Percentiles rank a stretch among this genome's conserved stretches.
Conservation (phyloP, 140 eudicot genomes). For the Senecio squalidus region DNA sequence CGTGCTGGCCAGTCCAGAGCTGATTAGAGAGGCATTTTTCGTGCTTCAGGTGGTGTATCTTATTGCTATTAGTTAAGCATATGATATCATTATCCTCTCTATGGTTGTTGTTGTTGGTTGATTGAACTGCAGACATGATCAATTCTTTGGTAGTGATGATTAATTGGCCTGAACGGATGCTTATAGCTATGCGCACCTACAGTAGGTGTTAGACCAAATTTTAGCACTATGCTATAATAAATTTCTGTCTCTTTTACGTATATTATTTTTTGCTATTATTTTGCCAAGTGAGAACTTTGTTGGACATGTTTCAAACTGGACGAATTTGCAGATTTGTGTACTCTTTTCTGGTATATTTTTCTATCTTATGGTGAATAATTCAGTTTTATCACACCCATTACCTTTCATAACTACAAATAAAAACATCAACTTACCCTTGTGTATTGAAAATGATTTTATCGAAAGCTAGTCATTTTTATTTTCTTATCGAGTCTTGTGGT, state of each 20-base stretch:
- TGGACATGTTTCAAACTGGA: constrained; percentile 18
- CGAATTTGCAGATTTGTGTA: constrained; percentile 23
- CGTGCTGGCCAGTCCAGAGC: constrained; percentile 93
- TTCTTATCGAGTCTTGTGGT: too few relatives aligned
- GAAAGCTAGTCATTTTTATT: too few relatives aligned
- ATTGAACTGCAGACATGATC: constrained; percentile 26
- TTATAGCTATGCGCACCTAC: constrained; percentile 11
- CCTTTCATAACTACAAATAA: too few relatives aligned
- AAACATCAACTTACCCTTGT: too few relatives aligned
- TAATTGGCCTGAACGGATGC: constrained; percentile 11
- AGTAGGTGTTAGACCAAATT: constrained; percentile 32
- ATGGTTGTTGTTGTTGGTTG: constrained; percentile 23
- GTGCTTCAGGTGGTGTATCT: not conserved
- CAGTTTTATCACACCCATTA: not conserved
- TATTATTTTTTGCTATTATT: constrained; percentile 4
- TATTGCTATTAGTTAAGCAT: constrained; percentile 10
- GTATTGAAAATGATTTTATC: too few relatives aligned
- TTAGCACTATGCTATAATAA: constrained; percentile 27
- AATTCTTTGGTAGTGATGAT: constrained; percentile 32
- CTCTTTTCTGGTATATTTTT: constrained; percentile 13
- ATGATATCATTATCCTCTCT: constrained; percentile 7
- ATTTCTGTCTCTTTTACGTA: not conserved
- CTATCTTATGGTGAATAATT: constrained; percentile 9
- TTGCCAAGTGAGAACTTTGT: not conserved
- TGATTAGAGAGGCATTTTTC: constrained; percentile 30